Percentiles rank a stretch among this genome's conserved stretches.
phyloP scores from a whole-genome alignment of 2,329 filamentous ascomycete genomes.

The Pseudogymnoascus sp. region DNA sequence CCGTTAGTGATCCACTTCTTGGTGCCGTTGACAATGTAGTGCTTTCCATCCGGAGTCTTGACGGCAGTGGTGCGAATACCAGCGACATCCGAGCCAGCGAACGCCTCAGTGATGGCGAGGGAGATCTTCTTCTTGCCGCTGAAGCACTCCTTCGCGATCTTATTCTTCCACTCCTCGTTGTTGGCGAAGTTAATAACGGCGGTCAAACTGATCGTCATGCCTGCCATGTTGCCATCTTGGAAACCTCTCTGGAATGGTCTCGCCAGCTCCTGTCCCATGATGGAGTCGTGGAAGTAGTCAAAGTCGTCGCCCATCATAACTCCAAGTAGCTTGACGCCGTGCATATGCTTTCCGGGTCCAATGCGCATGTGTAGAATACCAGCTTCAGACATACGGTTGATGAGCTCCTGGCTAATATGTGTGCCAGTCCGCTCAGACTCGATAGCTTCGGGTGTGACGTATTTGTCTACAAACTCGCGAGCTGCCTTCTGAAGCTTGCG shows the following conservation, averaged over 20 bases:
- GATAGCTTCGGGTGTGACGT: slow-evolving; percentile 67
- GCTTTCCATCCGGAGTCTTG: slow-evolving; percentile 67
- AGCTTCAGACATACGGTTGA: slow-evolving; percentile 68
- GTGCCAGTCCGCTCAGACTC: slow-evolving; percentile 68
- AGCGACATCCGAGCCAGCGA: slow-evolving; percentile 77
- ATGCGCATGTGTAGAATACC: slow-evolving; percentile 76
- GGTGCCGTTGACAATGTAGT: slow-evolving; percentile 64
- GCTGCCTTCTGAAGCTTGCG: slow-evolving; percentile 60
- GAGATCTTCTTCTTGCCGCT: slow-evolving; percentile 82
- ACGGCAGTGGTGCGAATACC: slow-evolving; percentile 70
- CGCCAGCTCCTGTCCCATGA: slow-evolving; percentile 65
- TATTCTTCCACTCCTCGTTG: slow-evolving; percentile 57
- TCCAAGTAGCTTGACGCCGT: slow-evolving; percentile 61
- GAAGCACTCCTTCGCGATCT: slow-evolving; percentile 65
- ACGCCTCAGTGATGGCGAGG: slow-evolving; percentile 81
- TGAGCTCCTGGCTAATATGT: slow-evolving; percentile 63
- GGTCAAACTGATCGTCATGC: slow-evolving; percentile 76
- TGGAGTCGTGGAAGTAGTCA: slow-evolving; percentile 80
- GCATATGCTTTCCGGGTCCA: slow-evolving; percentile 74
- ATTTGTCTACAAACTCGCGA: slow-evolving; percentile 63
- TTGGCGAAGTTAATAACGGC: slow-evolving; percentile 73
- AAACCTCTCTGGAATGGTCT: slow-evolving; percentile 70
- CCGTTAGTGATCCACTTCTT: slow-evolving; percentile 89
- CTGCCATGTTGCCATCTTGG: slow-evolving; percentile 79
- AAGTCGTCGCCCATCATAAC: slow-evolving; percentile 71